phyloP scores from a whole-genome alignment of 768 basidiomycete genomes.

The Tephrocybe sp. region DNA sequence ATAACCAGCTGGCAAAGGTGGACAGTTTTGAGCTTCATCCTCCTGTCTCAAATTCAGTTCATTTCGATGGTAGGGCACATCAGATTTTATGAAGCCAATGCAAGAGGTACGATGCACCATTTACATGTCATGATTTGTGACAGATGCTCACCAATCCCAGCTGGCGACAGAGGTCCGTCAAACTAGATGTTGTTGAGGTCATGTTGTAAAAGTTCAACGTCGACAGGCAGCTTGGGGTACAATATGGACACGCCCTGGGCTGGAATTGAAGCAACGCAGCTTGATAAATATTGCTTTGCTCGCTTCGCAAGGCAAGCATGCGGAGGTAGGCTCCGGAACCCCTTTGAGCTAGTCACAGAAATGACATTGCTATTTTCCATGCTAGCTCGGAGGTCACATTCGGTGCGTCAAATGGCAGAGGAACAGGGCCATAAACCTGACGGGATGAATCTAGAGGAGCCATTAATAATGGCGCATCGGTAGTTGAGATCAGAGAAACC shows the following conservation, averaged over 20 bases:
- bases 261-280: slow-evolving; percentile 46
- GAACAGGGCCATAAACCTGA: not conserved
- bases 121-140: too few relatives aligned
- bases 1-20: slow-evolving; percentile 39
- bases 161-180: slow-evolving; percentile 37
- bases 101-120: slow-evolving; percentile 31
- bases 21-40: not conserved
- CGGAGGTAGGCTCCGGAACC: slow-evolving; percentile 32
- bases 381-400: slow-evolving; percentile 38
- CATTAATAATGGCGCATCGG: slow-evolving; percentile 42
- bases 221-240: slow-evolving; percentile 44
- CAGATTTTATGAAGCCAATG: slow-evolving; percentile 49
- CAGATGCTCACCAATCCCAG: slow-evolving; percentile 9
- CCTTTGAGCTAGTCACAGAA: too few relatives aligned
- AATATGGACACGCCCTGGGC: slow-evolving; percentile 46
- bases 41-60: not conserved
- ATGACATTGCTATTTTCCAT: not conserved
- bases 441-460: slow-evolving; percentile 33
- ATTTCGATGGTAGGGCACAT: slow-evolving; percentile 13
- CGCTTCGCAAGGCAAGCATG: slow-evolving; percentile 41
- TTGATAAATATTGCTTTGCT: slow-evolving; percentile 44
- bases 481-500: slow-evolving; percentile 44
- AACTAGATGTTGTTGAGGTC: not conserved
- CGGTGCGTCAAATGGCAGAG: slow-evolving; percentile 19
- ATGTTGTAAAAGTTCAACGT: not conserved